Evolutionary conservation across 768 basidiomycete species (phyloP).

Genomic region (Pisolithus microcarpus): DNA sequence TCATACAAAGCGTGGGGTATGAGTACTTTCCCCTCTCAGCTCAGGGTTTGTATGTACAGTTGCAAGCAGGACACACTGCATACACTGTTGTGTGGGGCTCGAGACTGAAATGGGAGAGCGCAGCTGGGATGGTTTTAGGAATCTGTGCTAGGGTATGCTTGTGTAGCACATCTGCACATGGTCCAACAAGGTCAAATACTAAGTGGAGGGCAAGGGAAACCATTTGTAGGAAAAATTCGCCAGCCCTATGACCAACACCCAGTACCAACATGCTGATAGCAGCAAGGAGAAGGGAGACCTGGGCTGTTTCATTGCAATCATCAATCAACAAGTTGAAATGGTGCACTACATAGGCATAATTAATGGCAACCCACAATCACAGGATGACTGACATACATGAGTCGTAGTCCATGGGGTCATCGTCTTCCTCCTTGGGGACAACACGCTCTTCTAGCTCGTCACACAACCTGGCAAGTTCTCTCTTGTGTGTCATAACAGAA

Average conservation of each 20-base stretch:
- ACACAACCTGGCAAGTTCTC: background rate
- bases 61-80: slow-evolving; percentile 10
- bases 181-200: background rate
- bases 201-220: slow-evolving; percentile 10
- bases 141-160: background rate
- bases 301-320: slow-evolving; percentile 9
- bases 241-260: slow-evolving; percentile 4
- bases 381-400: background rate
- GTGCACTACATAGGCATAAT: background rate
- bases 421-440: background rate
- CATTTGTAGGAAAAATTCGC: slow-evolving; percentile 15
- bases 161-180: background rate
- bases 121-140: background rate
- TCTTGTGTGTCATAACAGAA: background rate
- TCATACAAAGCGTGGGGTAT: slow-evolving; percentile 7
- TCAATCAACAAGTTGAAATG: slow-evolving; percentile 2
- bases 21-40: background rate
- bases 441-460: background rate
- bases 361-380: background rate
- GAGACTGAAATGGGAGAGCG: slow-evolving; percentile 8
- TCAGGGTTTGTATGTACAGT: slow-evolving; percentile 5
- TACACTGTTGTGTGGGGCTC: slow-evolving; percentile 9
- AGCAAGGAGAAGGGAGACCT: slow-evolving; percentile 15
- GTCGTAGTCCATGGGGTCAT: background rate
- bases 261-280: slow-evolving; percentile 13